phyloP scores from a whole-genome alignment of 345 rosid species.

The Linum trigynum region DNA sequence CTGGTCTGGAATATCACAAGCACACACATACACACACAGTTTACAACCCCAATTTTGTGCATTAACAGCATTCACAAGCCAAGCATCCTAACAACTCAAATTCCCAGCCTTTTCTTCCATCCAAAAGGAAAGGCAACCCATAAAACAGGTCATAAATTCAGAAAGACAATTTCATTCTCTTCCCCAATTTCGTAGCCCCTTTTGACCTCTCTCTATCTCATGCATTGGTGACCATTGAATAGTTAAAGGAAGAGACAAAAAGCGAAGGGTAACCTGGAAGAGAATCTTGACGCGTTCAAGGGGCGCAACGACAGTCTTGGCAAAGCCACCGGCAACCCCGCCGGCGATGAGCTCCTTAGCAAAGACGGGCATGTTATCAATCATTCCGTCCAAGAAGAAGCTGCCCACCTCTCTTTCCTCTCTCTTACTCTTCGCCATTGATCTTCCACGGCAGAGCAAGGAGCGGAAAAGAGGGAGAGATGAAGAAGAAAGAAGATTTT shows the following conservation, averaged over 20 bases:
- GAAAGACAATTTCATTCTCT: too few relatives aligned
- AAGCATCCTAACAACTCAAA: too few relatives aligned
- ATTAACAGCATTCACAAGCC: too few relatives aligned
- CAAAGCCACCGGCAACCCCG: conserved; percentile 83
- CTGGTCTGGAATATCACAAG: conserved; percentile 50
- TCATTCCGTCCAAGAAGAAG: conserved; percentile 31
- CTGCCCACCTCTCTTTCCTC: conserved; percentile 40
- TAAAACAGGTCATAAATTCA: neutral
- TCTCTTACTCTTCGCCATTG: conserved; percentile 34
- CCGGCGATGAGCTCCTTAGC: conserved; percentile 82
- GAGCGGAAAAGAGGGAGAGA: conserved; percentile 9
- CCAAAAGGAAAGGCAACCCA: conserved; percentile 3
- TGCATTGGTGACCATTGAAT: neutral
- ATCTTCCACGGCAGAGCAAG: neutral
- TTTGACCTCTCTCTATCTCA: too few relatives aligned
- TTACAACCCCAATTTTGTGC: neutral
- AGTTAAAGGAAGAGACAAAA: neutral
- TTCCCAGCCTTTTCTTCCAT: neutral
- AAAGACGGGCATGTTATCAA: conserved; percentile 69
- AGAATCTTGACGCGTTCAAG: conserved; percentile 91
- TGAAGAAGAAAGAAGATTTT: conserved; percentile 7
- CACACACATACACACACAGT: neutral
- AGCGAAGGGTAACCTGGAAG: conserved; percentile 48
- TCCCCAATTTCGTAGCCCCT: too few relatives aligned
- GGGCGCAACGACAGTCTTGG: conserved; percentile 81